Evolutionary conservation across 768 basidiomycete species (phyloP).

Genomic region (Collybiopsis confluens): DNA sequence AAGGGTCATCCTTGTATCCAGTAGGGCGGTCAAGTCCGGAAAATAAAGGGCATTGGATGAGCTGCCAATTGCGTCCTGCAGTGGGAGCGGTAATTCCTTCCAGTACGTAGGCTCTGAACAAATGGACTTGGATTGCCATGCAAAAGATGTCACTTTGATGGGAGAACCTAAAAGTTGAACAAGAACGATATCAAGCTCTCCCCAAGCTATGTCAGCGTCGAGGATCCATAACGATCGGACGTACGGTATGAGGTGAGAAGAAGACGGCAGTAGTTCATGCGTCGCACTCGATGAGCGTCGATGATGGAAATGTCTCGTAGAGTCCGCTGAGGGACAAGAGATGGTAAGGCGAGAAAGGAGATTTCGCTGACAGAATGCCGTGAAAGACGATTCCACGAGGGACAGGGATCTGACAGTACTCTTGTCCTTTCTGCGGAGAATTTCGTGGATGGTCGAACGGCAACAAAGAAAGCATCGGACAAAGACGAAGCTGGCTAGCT

Average conservation of each 20-base stretch:
- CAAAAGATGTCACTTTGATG: neutral
- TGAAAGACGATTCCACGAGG: constrained; percentile 3
- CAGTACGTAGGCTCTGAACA: neutral
- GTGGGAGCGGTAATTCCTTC: constrained; percentile 1
- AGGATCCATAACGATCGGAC: constrained; percentile 4
- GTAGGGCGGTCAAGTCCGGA: neutral
- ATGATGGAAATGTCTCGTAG: neutral
- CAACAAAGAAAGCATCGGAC: no score
- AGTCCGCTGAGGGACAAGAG: neutral
- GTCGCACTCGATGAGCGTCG: neutral
- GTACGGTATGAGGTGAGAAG: constrained; percentile 4
- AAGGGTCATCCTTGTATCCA: neutral
- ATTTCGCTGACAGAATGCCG: neutral
- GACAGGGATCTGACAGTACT: constrained; percentile 1
- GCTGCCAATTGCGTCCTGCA: neutral
- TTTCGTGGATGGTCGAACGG: constrained; percentile 1
- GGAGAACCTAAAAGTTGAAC: neutral
- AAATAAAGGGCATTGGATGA: neutral
- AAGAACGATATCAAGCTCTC: neutral
- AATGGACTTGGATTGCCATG: neutral
- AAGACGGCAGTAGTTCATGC: neutral
- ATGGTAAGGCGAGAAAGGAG: constrained; percentile 4
- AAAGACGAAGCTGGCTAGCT: no score
- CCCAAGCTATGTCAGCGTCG: neutral
- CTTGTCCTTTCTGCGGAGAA: constrained; percentile 2